Evolutionary conservation across 2,329 filamentous ascomycete species (phyloP).

Genomic region (Fonsecaea pedrosoi): DNA sequence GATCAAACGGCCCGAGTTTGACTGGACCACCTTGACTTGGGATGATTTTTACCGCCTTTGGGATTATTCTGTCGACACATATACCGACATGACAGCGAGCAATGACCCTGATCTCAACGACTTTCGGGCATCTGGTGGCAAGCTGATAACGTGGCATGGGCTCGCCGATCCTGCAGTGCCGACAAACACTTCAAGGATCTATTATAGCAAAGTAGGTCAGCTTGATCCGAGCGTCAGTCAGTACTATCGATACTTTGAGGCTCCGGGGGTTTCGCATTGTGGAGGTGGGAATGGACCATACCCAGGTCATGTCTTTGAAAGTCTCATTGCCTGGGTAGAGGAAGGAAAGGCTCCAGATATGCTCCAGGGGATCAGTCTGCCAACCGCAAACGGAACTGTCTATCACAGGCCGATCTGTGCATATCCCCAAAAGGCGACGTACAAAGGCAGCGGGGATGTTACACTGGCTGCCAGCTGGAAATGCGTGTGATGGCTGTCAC

Average conservation of each 20-base stretch:
- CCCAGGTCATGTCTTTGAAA: neutral
- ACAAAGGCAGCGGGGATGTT: constrained; percentile 10
- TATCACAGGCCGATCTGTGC: neutral
- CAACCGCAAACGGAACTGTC: neutral
- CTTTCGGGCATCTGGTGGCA: constrained; percentile 48
- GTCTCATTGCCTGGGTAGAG: neutral
- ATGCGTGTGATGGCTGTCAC: no score
- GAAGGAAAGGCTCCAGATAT: neutral
- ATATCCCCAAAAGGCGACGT: neutral
- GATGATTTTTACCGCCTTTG: constrained; percentile 33
- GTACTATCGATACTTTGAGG: constrained; percentile 14
- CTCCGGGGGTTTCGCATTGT: constrained; percentile 18
- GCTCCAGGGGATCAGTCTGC: neutral
- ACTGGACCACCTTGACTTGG: neutral
- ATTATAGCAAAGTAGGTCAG: neutral
- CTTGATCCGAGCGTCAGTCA: neutral
- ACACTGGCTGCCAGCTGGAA: constrained; percentile 8
- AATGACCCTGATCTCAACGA: constrained; percentile 47
- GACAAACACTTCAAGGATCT: neutral
- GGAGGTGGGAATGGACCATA: constrained; percentile 3
- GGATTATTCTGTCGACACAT: constrained; percentile 38
- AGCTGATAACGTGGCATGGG: constrained; percentile 55
- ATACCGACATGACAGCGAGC: constrained; percentile 47
- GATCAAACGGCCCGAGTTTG: neutral
- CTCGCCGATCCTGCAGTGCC: neutral